phyloP scores from a whole-genome alignment of 768 basidiomycete species.

The Obba rivulosa region DNA sequence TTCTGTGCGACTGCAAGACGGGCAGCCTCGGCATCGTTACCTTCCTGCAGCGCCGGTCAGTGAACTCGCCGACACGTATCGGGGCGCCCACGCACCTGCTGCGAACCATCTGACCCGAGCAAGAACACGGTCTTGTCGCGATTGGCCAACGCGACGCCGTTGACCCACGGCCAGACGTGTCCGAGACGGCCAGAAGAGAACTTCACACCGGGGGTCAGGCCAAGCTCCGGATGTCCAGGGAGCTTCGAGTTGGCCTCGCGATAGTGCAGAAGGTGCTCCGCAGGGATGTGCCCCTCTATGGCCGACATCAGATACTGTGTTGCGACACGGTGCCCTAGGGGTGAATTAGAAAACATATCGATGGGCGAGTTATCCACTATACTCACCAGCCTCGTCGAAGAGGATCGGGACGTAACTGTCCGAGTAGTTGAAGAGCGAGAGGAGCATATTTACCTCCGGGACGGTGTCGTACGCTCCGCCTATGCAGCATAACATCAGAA shows the following conservation, averaged over 20 bases:
- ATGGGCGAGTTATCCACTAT: not conserved
- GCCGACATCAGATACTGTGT: conserved; percentile 84
- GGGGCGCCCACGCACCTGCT: conserved; percentile 38
- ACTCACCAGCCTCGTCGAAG: conserved; percentile 78
- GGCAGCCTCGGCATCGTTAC: conserved; percentile 87
- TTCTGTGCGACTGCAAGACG: conserved; percentile 79
- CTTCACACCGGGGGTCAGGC: conserved; percentile 87
- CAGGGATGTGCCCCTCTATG: conserved; percentile 63
- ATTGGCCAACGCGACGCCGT: conserved; percentile 80
- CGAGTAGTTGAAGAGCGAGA: conserved; percentile 62
- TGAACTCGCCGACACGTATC: not conserved
- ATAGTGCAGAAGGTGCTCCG: conserved; percentile 78
- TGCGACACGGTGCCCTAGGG: conserved; percentile 84
- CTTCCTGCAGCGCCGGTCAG: conserved; percentile 39
- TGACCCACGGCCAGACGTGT: conserved; percentile 87
- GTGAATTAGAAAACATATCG: conserved; percentile 4
- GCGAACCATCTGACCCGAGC: conserved; percentile 85
- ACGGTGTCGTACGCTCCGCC: conserved; percentile 59
- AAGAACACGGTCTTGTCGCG: conserved; percentile 73
- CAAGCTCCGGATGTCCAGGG: conserved; percentile 86
- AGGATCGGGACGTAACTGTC: conserved; percentile 63
- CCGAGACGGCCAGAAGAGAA: conserved; percentile 92
- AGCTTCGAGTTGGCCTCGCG: conserved; percentile 83
- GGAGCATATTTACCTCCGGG: conserved; percentile 78
- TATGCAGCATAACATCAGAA: conserved; percentile 4